Evolutionary conservation across 2,329 filamentous ascomycete species (phyloP), one percentile per base, ranked within the genome.

Genomic region (Diaporthe eres): DNA sequence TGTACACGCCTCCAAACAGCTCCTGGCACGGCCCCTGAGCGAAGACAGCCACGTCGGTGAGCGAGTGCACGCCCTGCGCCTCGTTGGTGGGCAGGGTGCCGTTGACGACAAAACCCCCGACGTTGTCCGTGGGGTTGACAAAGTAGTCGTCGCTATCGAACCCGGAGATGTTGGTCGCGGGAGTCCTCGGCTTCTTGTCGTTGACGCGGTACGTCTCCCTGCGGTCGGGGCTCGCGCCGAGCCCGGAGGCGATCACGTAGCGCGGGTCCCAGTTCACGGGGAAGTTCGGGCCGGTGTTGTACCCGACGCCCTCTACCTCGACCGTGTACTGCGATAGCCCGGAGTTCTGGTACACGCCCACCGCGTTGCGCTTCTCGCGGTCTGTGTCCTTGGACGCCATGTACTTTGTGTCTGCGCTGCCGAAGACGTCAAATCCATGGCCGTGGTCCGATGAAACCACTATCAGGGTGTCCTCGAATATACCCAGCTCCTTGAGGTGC

Each of bases 381-480:
- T 94, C 91, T 25, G 88, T 88, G 9, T 87, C 84, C 80, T 95
- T 90, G 5, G 90, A 89, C 22, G 90, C 86, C 63, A 96, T 88
- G 84, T 96, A 97, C 82, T 93, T 87, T 25, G 94, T 97, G 81
- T 97, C 95, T 65, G 95, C 94, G 78, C 89, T 92, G 77, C 95
- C 95, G 82, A 93, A 96, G 79, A 97, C 95, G 47, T 82, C 95
- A 82, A 97, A 97, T 74, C 95, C 95, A 85, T 97, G 95, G 57
- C 95, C 95, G 87, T 97, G 95, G 81, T 97, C 94, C n/a, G 94
- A 93, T 4, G 94, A 95, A 67, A 97, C 94, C 68, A 97, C 82
- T 78, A 97, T 88, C 4, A 96, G 90, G 1, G 95, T 97, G 77
- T 95, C 91, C 13, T 96, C 90, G 44, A 95, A 88, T 74, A 91